Evolutionary conservation across 257 asterid genomes (phyloP).

Genomic region (Nicotiana paniculata): DNA sequence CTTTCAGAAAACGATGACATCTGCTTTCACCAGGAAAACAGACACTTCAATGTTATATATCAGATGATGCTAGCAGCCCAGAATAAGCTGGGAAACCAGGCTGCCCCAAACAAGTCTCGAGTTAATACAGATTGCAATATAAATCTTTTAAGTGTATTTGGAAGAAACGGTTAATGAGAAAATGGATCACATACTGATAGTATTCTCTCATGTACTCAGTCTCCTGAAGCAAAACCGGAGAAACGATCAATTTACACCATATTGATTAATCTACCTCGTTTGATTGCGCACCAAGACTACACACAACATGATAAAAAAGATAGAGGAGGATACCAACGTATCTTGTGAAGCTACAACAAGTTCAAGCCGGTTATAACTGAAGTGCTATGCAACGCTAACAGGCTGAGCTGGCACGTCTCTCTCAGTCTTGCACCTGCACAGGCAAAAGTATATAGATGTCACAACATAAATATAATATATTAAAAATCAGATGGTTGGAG

Average conservation of each 20-base stretch:
- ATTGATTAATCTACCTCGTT: neutral
- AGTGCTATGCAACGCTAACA: constrained; percentile 19
- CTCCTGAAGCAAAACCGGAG: neutral
- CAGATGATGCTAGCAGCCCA: neutral
- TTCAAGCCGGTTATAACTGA: neutral
- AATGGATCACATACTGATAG: neutral
- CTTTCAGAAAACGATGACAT: neutral
- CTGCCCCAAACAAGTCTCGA: neutral
- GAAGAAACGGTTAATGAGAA: neutral
- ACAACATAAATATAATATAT: neutral
- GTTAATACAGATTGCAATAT: neutral
- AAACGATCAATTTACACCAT: neutral
- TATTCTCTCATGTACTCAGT: neutral
- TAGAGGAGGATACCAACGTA: neutral
- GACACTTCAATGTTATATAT: neutral
- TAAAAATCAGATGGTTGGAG: neutral
- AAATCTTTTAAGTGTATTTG: neutral
- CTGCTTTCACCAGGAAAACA: neutral
- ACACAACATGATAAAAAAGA: neutral
- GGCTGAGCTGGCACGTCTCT: constrained; percentile 24
- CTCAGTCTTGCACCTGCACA: constrained; percentile 33
- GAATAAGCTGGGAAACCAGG: neutral
- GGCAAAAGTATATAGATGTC: neutral
- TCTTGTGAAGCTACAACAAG: constrained; percentile 7
- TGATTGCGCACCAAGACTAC: neutral